Percentiles rank a stretch among this genome's conserved stretches.
Evolutionary conservation across 495 filamentous ascomycete species (phyloP).

Genomic region (Geopyxis carbonaria): DNA sequence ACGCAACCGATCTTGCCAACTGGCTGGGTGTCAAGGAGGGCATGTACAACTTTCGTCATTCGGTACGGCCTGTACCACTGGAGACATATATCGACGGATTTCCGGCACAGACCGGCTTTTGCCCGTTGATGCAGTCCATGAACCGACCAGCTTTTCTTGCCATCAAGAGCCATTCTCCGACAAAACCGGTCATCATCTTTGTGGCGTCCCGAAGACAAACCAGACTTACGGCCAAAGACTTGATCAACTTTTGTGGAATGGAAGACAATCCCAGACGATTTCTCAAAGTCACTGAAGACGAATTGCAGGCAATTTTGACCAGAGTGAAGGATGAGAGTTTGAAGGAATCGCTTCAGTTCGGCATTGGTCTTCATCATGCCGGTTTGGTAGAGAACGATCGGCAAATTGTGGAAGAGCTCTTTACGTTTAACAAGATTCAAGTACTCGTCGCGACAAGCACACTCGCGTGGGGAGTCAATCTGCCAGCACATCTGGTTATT

Average conservation of each 20-base stretch:
- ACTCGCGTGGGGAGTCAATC: constrained; percentile 94
- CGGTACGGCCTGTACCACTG: constrained; percentile 73
- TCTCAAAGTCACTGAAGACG: constrained; percentile 83
- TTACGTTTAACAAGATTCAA: constrained; percentile 95
- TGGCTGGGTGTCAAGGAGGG: constrained; percentile 98
- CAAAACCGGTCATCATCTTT: constrained; percentile 96
- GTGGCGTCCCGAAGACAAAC: constrained; percentile 93
- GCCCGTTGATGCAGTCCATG: constrained; percentile 97
- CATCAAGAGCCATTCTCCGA: constrained; percentile 86
- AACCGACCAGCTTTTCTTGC: constrained; percentile 93
- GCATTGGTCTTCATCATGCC: constrained; percentile 92
- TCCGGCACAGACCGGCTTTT: constrained; percentile 86
- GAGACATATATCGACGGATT: constrained; percentile 97
- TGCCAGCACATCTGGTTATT: constrained; percentile 90
- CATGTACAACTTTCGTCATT: constrained; percentile 93
- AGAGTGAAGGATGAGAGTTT: constrained; percentile 85
- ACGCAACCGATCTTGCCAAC: constrained; percentile 82
- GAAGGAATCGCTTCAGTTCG: constrained; percentile 81
- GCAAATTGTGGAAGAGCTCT: constrained; percentile 79
- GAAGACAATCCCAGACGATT: constrained; percentile 93
- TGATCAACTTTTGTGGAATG: constrained; percentile 96
- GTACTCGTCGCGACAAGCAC: constrained; percentile 94
- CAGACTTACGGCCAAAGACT: constrained; percentile 78
- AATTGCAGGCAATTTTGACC: constrained; percentile 64
- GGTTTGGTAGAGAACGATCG: constrained; percentile 90